phyloP scores from a whole-genome alignment of 2,329 filamentous ascomycete species.

The Alternaria dauci region DNA sequence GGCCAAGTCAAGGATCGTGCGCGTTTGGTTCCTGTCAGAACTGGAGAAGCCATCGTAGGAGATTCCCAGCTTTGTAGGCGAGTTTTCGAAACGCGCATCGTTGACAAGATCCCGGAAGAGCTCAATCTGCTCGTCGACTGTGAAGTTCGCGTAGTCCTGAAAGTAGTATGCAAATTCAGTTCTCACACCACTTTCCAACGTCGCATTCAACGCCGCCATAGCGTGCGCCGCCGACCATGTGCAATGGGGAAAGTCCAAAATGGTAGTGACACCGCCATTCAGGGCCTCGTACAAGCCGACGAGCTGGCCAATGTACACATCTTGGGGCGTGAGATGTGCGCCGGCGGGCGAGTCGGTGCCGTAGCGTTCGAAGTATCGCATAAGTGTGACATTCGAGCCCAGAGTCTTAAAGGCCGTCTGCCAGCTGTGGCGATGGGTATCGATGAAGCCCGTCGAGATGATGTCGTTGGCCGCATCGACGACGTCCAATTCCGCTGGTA shows the following conservation, averaged over 20 bases:
- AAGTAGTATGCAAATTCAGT: conserved; percentile 10
- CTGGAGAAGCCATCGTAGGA: conserved; percentile 15
- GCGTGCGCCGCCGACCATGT: conserved; percentile 54
- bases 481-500: conserved; percentile 37
- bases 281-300: conserved; percentile 59
- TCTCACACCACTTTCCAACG: conserved; percentile 55
- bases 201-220: conserved; percentile 58
- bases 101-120: conserved; percentile 5
- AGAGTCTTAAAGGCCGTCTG: conserved; percentile 65
- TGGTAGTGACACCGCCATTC: conserved; percentile 62
- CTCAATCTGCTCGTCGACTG: conserved; percentile 4
- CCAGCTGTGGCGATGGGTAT: conserved; percentile 62
- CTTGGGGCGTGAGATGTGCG: conserved; percentile 23
- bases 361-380: conserved; percentile 25
- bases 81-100: conserved; percentile 5
- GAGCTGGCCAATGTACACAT: conserved; percentile 35
- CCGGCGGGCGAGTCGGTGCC: conserved; percentile 15
- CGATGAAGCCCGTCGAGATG: conserved; percentile 64
- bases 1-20: conserved; percentile 10
- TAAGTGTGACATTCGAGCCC: conserved; percentile 58
- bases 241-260: conserved; percentile 48
- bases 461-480: conserved; percentile 61
- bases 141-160: conserved; percentile 12
- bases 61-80: conserved; percentile 9
- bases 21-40: conserved; percentile 8